A percentile compares a stretch with the other conserved stretches of the same genome.
These are phyloP conservation scores for Podospora appendiculata DNA, from an alignment of 495 filamentous ascomycete genomes.

Conservation along the genomic window DNA sequence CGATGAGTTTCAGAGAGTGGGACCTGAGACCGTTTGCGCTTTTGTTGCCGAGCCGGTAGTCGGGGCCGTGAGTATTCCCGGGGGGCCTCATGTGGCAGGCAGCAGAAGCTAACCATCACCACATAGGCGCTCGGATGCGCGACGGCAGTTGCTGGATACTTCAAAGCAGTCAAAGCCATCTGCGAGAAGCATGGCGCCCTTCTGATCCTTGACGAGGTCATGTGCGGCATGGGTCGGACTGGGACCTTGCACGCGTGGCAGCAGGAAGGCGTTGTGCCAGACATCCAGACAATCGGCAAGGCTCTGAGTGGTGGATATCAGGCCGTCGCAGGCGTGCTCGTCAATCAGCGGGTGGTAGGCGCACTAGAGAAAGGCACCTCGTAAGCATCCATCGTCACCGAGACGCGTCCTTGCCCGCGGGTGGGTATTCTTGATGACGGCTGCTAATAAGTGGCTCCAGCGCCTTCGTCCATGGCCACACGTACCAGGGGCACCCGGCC, in stretches of 20 bases:
- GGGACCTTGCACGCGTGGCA: slow-evolving; percentile 59
- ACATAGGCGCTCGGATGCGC: slow-evolving; percentile 57
- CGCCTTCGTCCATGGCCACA: slow-evolving; percentile 51
- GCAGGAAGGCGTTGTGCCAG: slow-evolving; percentile 43
- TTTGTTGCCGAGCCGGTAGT: slow-evolving; percentile 68
- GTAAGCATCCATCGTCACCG: slow-evolving; percentile 10
- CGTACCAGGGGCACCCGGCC: slow-evolving; percentile 55
- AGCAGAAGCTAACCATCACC: slow-evolving; percentile 23
- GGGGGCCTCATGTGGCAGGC: not conserved
- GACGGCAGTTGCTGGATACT: slow-evolving; percentile 54
- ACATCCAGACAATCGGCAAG: slow-evolving; percentile 61
- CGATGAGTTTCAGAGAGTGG: slow-evolving; percentile 63
- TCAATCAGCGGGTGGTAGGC: slow-evolving; percentile 45
- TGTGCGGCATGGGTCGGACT: slow-evolving; percentile 64
- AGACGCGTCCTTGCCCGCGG: too few relatives aligned
- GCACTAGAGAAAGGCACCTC: slow-evolving; percentile 50
- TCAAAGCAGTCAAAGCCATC: slow-evolving; percentile 52
- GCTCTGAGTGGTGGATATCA: slow-evolving; percentile 50
- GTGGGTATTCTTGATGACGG: slow-evolving; percentile 3
- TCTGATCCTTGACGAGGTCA: slow-evolving; percentile 67
- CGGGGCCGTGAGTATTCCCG: slow-evolving; percentile 34
- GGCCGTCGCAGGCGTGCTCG: slow-evolving; percentile 52
- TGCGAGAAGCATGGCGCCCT: slow-evolving; percentile 60
- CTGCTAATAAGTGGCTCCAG: slow-evolving; percentile 14
- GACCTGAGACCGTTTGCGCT: slow-evolving; percentile 63